Conservation (phyloP, 2,329 filamentous ascomycete genomes). For the Neospermospora avenae region DNA sequence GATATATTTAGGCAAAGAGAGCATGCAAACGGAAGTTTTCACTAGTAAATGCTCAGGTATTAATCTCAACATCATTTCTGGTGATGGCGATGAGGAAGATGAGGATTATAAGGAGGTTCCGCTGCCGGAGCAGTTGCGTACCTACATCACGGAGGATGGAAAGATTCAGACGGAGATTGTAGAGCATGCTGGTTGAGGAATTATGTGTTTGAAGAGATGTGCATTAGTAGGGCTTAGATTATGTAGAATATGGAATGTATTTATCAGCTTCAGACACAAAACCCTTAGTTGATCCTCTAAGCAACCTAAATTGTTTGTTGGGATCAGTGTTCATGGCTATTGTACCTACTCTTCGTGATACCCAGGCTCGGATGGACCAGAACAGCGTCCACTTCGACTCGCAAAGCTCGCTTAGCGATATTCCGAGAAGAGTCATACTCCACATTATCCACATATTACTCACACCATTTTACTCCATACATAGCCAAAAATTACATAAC, state of each 20-base stretch:
- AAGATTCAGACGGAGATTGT: slow-evolving; percentile 90
- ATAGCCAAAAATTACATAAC: too few species aligned
- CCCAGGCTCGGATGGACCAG: too few species aligned
- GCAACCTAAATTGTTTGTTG: slow-evolving; percentile 2
- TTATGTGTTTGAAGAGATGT: not conserved
- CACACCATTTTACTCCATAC: too few species aligned
- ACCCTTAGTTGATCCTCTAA: not conserved
- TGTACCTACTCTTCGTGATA: too few species aligned
- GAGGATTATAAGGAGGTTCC: slow-evolving; percentile 86
- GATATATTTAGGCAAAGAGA: slow-evolving; percentile 81
- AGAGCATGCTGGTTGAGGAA: slow-evolving; percentile 73
- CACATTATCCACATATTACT: too few species aligned
- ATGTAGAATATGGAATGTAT: slow-evolving; percentile 14
- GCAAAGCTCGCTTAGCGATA: too few species aligned
- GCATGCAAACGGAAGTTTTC: slow-evolving; percentile 75
- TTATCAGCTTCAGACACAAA: slow-evolving; percentile 6
- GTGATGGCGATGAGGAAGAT: slow-evolving; percentile 55
- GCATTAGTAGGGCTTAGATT: not conserved
- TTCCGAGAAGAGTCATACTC: too few species aligned
- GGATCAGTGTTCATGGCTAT: not conserved
- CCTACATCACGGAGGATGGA: slow-evolving; percentile 69
- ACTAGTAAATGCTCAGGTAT: slow-evolving; percentile 83
- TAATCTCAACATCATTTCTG: slow-evolving; percentile 75
- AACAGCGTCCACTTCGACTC: too few species aligned
- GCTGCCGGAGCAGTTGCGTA: slow-evolving; percentile 84